Conservation (phyloP, 1,139 yeast species). For the Debaryomyces singareniensis region DNA sequence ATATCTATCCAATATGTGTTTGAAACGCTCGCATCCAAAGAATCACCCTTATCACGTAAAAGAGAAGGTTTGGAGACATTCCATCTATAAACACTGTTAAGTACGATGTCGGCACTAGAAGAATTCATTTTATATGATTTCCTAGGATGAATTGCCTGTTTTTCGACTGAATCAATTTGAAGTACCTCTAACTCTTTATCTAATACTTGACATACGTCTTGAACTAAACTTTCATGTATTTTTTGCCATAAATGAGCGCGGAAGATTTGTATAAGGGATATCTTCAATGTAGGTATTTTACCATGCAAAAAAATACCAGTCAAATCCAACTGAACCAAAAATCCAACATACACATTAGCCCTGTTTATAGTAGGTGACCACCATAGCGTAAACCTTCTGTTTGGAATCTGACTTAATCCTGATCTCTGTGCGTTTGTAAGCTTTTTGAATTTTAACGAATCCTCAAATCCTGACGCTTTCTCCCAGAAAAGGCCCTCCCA, state of each 20-base stretch:
- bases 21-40: conserved; percentile 43
- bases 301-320: conserved; percentile 98
- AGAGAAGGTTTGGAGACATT: conserved; percentile 78
- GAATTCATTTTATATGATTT: conserved; percentile 97
- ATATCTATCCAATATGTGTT: conserved; percentile 93
- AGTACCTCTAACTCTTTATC: conserved; percentile 83
- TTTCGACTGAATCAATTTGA: conserved; percentile 80
- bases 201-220: conserved; percentile 86
- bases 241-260: conserved; percentile 99
- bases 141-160: conserved; percentile 93
- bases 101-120: conserved; percentile 84
- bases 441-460: conserved; percentile 87
- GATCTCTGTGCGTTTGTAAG: conserved; percentile 96
- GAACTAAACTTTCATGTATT: conserved; percentile 92
- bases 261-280: conserved; percentile 91
- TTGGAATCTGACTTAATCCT: conserved; percentile 96
- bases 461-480: conserved; percentile 94
- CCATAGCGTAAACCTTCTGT: conserved; percentile 95
- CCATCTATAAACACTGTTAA: conserved; percentile 78
- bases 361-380: conserved; percentile 99
- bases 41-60: conserved; percentile 56
- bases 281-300: conserved; percentile 93
- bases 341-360: conserved; percentile 97
- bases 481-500: conserved; percentile 99
- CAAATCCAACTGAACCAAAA: conserved; percentile 88